Conservation (phyloP, 768 basidiomycete species). For the Boletus fagicola region DNA sequence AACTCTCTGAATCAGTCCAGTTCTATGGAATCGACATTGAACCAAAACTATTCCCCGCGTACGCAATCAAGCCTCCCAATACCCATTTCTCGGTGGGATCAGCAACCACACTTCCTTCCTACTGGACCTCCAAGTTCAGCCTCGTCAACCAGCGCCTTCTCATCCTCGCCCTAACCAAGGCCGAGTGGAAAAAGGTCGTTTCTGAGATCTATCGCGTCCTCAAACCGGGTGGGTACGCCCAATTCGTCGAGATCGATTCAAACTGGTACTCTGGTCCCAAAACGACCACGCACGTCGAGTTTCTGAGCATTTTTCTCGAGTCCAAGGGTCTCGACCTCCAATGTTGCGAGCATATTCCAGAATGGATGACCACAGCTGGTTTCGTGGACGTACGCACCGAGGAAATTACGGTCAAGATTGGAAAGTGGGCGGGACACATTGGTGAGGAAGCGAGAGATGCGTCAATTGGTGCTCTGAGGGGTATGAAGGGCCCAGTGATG, state of each 20-base stretch:
- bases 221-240: constrained; percentile 30
- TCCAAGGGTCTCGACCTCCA: constrained; percentile 10
- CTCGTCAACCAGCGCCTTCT: constrained; percentile 35
- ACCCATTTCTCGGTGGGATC: constrained; percentile 16
- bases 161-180: constrained; percentile 24
- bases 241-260: constrained; percentile 28
- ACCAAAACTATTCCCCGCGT: constrained; percentile 14
- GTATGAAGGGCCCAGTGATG: constrained; percentile 23
- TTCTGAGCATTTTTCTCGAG: constrained; percentile 11
- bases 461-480: constrained; percentile 19
- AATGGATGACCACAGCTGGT: constrained; percentile 1
- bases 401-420: constrained; percentile 12
- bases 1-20: constrained; percentile 11
- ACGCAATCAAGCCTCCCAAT: constrained; percentile 1
- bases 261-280: constrained; percentile 16
- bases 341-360: constrained; percentile 12
- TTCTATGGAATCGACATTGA: constrained; percentile 27
- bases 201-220: constrained; percentile 32
- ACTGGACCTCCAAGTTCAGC: constrained; percentile 30
- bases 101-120: constrained; percentile 21
- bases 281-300: constrained; percentile 4
- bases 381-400: constrained; percentile 11
- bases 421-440: constrained; percentile 19
- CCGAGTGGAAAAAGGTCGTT: constrained; percentile 25
- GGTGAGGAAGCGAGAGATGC: constrained; percentile 21